Conservation (phyloP, 1,139 yeast species). For the Trichomonascaceae sp. region DNA sequence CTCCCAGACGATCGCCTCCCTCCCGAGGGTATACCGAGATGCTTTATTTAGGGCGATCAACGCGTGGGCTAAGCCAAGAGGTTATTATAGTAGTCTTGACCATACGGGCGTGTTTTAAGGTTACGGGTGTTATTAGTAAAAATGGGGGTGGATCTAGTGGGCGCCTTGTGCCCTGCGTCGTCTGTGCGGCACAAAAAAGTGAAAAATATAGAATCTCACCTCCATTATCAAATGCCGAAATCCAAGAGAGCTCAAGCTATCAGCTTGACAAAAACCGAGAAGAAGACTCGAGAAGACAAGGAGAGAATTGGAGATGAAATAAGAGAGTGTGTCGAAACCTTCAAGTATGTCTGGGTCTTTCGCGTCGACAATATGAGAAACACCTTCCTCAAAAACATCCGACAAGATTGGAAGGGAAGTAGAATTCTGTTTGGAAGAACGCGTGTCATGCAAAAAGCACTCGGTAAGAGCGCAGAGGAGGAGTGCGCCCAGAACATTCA, state of each 20-base stretch:
- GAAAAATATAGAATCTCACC: neutral
- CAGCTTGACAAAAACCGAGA: conserved; percentile 92
- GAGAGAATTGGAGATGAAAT: conserved; percentile 84
- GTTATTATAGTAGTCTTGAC: too few relatives aligned
- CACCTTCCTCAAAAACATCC: conserved; percentile 83
- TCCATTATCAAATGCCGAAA: conserved; percentile 58
- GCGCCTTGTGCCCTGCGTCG: too few relatives aligned
- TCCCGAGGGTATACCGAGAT: too few relatives aligned
- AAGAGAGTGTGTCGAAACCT: conserved; percentile 65
- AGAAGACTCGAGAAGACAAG: conserved; percentile 88
- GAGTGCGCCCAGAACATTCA: conserved; percentile 80
- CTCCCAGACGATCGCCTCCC: too few relatives aligned
- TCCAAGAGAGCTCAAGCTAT: conserved; percentile 65
- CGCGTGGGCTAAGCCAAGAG: too few relatives aligned
- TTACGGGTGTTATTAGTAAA: too few relatives aligned
- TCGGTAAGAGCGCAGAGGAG: conserved; percentile 77
- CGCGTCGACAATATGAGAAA: conserved; percentile 89
- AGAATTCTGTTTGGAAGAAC: conserved; percentile 82
- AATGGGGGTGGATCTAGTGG: too few relatives aligned
- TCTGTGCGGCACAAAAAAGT: too few relatives aligned
- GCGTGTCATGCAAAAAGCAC: conserved; percentile 82
- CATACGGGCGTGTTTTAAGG: too few relatives aligned
- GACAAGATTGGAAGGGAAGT: conserved; percentile 88
- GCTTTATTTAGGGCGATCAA: too few relatives aligned
- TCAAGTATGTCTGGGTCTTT: conserved; percentile 71